Percentiles rank a stretch among this genome's conserved stretches.
Conservation (phyloP, 78 protist genomes). For the Isochrysis galbana region DNA sequence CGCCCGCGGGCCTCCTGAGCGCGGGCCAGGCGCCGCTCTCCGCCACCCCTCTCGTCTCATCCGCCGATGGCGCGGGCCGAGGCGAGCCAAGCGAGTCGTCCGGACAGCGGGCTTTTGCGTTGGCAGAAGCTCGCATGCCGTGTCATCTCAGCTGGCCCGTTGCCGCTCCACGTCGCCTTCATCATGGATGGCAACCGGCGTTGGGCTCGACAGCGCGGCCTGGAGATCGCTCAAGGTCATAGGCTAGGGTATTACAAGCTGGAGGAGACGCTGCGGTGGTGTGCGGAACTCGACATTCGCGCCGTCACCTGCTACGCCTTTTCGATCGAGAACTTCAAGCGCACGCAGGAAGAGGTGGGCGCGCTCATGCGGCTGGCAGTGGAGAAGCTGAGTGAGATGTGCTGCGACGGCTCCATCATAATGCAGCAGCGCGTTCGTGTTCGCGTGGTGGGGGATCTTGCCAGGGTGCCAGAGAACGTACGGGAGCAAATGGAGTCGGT, state of each 20-base stretch:
- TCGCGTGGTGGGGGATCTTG: conserved; percentile 73
- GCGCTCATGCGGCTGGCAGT: conserved; percentile 75
- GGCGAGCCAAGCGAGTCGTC: no score
- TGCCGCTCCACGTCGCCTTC: conserved; percentile 85
- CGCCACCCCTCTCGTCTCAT: no score
- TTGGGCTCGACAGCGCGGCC: conserved; percentile 47
- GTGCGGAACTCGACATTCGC: conserved; percentile 75
- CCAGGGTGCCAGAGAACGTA: conserved; percentile 42
- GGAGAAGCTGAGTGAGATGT: conserved; percentile 35
- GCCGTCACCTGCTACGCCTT: conserved; percentile 89
- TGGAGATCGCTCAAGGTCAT: conserved; percentile 64
- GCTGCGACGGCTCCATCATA: background rate
- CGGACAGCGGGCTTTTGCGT: no score
- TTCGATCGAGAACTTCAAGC: conserved; percentile 84
- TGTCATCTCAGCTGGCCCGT: background rate
- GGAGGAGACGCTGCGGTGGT: conserved; percentile 67
- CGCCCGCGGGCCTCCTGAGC: no score
- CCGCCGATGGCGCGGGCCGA: no score
- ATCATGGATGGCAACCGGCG: conserved; percentile 95
- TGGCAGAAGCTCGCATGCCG: background rate
- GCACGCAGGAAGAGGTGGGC: conserved; percentile 74
- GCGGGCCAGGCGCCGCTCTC: no score
- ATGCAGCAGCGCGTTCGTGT: conserved; percentile 64
- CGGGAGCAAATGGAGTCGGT: background rate
- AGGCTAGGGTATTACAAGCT: conserved; percentile 61